Conservation (phyloP, 2,329 filamentous ascomycete genomes). For the Trichoderma koningii region DNA sequence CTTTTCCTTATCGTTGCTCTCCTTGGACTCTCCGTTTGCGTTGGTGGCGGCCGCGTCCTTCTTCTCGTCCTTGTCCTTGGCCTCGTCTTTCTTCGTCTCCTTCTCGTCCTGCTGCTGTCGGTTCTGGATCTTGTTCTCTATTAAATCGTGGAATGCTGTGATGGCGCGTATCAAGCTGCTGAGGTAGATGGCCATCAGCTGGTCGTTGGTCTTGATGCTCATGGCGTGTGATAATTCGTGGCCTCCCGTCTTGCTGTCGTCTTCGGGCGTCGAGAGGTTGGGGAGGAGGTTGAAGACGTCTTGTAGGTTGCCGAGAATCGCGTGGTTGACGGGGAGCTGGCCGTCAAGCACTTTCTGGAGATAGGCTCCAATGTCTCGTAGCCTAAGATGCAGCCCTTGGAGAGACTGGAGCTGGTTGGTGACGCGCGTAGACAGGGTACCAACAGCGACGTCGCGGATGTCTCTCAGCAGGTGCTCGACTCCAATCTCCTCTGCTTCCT, state of each 20-base stretch:
- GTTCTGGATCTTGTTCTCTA: slow-evolving; percentile 99
- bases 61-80: slow-evolving; percentile 60
- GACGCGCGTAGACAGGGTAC: slow-evolving; percentile 92
- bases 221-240: slow-evolving; percentile 92
- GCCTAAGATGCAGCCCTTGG: slow-evolving; percentile 89
- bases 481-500: slow-evolving; percentile 98
- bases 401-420: slow-evolving; percentile 97
- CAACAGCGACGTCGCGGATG: slow-evolving; percentile 96
- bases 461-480: slow-evolving; percentile 97
- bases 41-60: slow-evolving; percentile 51
- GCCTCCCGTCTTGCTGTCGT: slow-evolving; percentile 65
- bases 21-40: slow-evolving; percentile 52
- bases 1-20: slow-evolving; percentile 57
- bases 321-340: slow-evolving; percentile 92
- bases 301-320: slow-evolving; percentile 96
- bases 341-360: slow-evolving; percentile 94
- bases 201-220: slow-evolving; percentile 99
- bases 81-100: slow-evolving; percentile 78
- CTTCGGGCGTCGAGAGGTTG: slow-evolving; percentile 84
- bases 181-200: slow-evolving; percentile 97
- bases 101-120: slow-evolving; percentile 95
- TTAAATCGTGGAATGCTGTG: slow-evolving; percentile 97
- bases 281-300: slow-evolving; percentile 98
- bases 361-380: slow-evolving; percentile 94
- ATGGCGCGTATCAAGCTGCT: slow-evolving; percentile 96